Percentiles rank a stretch among this genome's conserved stretches.
These are phyloP conservation scores for Coemansia sp. DNA, from an alignment of 192 early-diverging fungal genomes.

Conservation along the genomic window DNA sequence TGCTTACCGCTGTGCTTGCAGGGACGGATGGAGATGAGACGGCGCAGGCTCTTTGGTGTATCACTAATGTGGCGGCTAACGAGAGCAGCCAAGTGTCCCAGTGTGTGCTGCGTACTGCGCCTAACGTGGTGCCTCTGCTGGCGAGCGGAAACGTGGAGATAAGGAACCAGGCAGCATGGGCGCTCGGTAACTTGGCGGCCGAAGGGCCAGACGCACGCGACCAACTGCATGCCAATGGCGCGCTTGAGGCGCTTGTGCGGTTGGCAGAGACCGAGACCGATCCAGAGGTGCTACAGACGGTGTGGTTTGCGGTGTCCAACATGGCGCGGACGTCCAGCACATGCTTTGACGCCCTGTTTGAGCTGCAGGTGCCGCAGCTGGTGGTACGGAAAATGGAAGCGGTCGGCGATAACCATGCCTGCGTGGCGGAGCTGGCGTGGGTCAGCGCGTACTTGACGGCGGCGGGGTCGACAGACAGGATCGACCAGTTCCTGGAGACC, in stretches of 20 bases:
- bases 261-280: slow-evolving; percentile 66
- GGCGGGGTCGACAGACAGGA: slow-evolving; percentile 44
- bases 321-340: slow-evolving; percentile 65
- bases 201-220: slow-evolving; percentile 76
- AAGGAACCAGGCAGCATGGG: slow-evolving; percentile 87
- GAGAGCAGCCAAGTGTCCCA: slow-evolving; percentile 30
- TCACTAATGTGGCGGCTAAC: slow-evolving; percentile 60
- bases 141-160: slow-evolving; percentile 61
- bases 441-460: slow-evolving; percentile 66
- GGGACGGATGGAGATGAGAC: slow-evolving; percentile 57
- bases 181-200: slow-evolving; percentile 92
- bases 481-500: slow-evolving; percentile 48
- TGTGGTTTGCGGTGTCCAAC: slow-evolving; percentile 74
- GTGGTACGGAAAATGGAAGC: slow-evolving; percentile 54
- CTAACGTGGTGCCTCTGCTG: slow-evolving; percentile 55
- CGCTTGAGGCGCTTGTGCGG: slow-evolving; percentile 68
- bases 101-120: slow-evolving; percentile 44
- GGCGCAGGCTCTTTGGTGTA: slow-evolving; percentile 58
- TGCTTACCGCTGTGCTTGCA: slow-evolving; percentile 46
- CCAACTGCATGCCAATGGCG: slow-evolving; percentile 72
- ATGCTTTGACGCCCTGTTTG: slow-evolving; percentile 57
- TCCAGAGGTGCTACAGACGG: slow-evolving; percentile 59
- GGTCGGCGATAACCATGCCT: slow-evolving; percentile 40
- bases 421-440: slow-evolving; percentile 67
- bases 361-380: slow-evolving; percentile 43